phyloP scores from a whole-genome alignment of 768 basidiomycete genomes.

The Neoboletus subvelutipes region DNA sequence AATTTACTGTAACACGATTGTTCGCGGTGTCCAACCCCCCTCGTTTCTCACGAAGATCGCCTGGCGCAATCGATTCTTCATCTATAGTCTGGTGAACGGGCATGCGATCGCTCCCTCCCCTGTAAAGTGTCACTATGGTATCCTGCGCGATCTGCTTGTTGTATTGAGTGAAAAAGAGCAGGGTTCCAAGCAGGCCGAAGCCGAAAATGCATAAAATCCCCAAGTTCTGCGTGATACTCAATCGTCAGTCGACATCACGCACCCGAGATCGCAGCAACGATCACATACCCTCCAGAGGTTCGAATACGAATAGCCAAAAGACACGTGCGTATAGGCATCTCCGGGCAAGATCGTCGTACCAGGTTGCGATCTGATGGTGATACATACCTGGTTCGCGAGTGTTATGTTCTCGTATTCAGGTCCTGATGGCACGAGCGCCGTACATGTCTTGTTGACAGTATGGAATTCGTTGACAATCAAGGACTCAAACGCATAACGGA shows the following conservation, averaged over 20 bases:
- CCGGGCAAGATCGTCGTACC: constrained; percentile 44
- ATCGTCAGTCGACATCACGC: not conserved
- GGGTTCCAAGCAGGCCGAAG: constrained; percentile 36
- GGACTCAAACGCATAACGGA: constrained; percentile 26
- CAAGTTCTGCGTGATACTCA: constrained; percentile 27
- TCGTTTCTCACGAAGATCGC: not conserved
- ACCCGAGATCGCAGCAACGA: not conserved
- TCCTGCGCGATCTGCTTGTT: constrained; percentile 30
- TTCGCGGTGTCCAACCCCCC: no score
- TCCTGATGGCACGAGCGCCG: constrained; percentile 33
- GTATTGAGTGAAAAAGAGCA: constrained; percentile 38
- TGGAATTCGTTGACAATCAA: constrained; percentile 51
- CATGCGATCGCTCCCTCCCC: not conserved
- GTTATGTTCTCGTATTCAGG: constrained; percentile 35
- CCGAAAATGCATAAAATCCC: constrained; percentile 49
- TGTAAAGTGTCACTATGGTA: constrained; percentile 31
- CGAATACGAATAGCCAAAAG: constrained; percentile 27
- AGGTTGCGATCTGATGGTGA: constrained; percentile 39
- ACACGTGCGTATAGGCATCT: constrained; percentile 37
- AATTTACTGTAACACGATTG: not conserved
- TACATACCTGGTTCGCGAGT: constrained; percentile 43
- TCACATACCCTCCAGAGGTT: constrained; percentile 39
- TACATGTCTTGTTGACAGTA: constrained; percentile 36
- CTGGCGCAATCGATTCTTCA: constrained; percentile 12
- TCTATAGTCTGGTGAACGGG: constrained; percentile 7